Base-by-base conservation (phyloP, 371 early-diverging fungal species). In the Ordospora pajunii region DNA sequence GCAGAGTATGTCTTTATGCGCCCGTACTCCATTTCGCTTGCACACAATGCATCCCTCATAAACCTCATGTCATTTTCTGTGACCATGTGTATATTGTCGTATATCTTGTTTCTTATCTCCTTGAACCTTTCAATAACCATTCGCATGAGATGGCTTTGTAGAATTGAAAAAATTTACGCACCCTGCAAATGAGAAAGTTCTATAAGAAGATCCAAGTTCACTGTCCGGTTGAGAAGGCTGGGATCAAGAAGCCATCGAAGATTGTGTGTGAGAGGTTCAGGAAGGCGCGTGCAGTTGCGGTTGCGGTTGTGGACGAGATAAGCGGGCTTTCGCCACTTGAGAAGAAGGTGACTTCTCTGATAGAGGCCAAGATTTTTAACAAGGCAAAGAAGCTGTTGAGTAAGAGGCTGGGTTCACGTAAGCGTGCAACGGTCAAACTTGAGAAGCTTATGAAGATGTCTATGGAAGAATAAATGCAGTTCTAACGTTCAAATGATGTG, bases 311-410 rank as follows among this genome's bases (percentile, higher is more conserved):
- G 14, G 70, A 50, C 25, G 86, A 86, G 65, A 77, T 86, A 22
- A 70, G 82, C 63, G 86, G 84, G 43, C 67, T 76, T 19, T 63
- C 81, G 25, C 86, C 86, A 25, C 84, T 84, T 75, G 86, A 86
- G 63, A 81, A 79, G 76, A 83, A 80, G 54, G 84, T 80, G 27
- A 72, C 83, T 48, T 84, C 83, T 19, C 70, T 82, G 12, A 72
- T 82, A 44, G 84, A 75, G 70, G 67, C 63, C 37, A 83, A 83
- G 54, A 71, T 82, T 48, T 76, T 70, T 19, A 83, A 80, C 63
- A 82, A 71, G 58, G 83, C 83, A 64, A 83, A 70, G 58, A 84
- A 78, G 73, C 81, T 83, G 58, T 65, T 86, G 12, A 84, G 82
- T 64, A 81, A 75, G 53, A 78, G 84, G 68, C 70, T 84, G 3